These are phyloP conservation scores for Fusarium odoratissimum DNA, from an alignment of 2,329 filamentous ascomycete species.

Conservation along the genomic window DNA sequence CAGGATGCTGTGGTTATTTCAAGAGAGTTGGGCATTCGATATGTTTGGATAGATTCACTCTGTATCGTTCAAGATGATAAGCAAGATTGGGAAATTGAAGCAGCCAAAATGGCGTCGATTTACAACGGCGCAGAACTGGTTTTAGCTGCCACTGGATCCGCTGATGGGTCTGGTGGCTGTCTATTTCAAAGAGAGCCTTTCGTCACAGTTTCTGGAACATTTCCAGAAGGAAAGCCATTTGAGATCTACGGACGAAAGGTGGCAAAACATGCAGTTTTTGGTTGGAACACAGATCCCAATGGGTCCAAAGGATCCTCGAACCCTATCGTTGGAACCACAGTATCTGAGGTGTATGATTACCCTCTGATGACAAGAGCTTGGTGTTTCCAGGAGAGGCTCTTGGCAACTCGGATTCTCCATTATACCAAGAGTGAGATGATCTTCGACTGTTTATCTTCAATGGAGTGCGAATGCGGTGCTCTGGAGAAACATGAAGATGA, in stretches of 20 bases:
- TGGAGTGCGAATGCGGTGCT: slow-evolving; percentile 43
- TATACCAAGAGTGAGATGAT: slow-evolving; percentile 44
- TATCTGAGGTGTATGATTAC: slow-evolving; percentile 15
- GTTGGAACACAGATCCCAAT: slow-evolving; percentile 8
- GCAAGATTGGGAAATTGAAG: slow-evolving; percentile 43
- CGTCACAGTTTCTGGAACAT: slow-evolving; percentile 21
- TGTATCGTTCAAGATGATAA: slow-evolving; percentile 45
- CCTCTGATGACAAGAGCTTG: slow-evolving; percentile 44
- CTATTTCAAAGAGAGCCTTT: slow-evolving; percentile 29
- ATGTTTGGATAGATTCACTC: slow-evolving; percentile 46
- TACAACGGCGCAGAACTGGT: slow-evolving; percentile 43
- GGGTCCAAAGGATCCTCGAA: slow-evolving; percentile 19
- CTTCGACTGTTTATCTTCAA: slow-evolving; percentile 40
- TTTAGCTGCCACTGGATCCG: slow-evolving; percentile 39
- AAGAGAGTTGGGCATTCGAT: slow-evolving; percentile 33
- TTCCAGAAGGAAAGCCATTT: slow-evolving; percentile 15
- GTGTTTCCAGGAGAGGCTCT: slow-evolving; percentile 47
- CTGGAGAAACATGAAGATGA: slow-evolving; percentile 31
- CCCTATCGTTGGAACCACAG: background rate
- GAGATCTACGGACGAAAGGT: slow-evolving; percentile 30
- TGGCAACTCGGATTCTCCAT: slow-evolving; percentile 45
- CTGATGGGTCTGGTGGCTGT: slow-evolving; percentile 35
- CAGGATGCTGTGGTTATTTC: slow-evolving; percentile 35
- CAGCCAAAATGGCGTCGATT: slow-evolving; percentile 45
- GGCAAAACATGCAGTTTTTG: slow-evolving; percentile 24